Conservation (phyloP, 2,329 filamentous ascomycete genomes). For the Sporothrix pallida region DNA sequence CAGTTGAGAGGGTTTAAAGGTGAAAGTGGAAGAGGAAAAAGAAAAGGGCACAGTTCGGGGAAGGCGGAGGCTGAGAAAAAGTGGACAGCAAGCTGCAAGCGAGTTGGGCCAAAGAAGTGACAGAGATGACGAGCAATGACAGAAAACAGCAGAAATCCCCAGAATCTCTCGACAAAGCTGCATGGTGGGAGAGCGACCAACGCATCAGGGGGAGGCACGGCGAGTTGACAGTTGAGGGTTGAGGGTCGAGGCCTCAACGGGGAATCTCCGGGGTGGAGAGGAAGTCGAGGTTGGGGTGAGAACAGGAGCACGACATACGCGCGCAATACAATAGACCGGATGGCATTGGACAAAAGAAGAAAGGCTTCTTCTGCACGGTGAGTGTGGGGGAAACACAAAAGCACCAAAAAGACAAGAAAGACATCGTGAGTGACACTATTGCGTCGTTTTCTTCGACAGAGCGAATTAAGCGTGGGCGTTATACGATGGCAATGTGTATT, state of each 20-base stretch:
- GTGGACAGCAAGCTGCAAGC: not conserved
- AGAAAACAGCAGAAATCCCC: not conserved
- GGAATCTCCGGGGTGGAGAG: not conserved
- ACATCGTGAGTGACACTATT: not conserved
- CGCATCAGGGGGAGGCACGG: constrained; percentile 15
- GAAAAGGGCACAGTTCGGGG: not conserved
- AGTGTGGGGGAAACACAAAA: not conserved
- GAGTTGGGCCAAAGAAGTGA: not conserved
- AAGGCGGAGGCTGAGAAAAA: constrained; percentile 9
- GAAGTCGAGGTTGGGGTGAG: not conserved
- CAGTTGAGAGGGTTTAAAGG: not conserved
- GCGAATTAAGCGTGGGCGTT: not conserved
- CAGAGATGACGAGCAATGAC: not conserved
- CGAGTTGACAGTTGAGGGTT: not conserved
- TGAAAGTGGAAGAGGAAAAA: not conserved
- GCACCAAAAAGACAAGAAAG: not conserved
- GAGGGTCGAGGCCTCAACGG: not conserved
- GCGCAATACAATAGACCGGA: not conserved
- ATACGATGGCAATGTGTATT: not conserved
- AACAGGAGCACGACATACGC: not conserved
- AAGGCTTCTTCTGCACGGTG: not conserved
- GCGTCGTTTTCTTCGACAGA: not conserved
- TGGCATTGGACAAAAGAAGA: not conserved
- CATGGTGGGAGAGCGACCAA: not conserved
- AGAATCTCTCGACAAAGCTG: not conserved